A percentile compares a stretch with the other conserved stretches of the same genome.
phyloP scores from a whole-genome alignment of 768 basidiomycete genomes.

The Heimioporus sp. region DNA sequence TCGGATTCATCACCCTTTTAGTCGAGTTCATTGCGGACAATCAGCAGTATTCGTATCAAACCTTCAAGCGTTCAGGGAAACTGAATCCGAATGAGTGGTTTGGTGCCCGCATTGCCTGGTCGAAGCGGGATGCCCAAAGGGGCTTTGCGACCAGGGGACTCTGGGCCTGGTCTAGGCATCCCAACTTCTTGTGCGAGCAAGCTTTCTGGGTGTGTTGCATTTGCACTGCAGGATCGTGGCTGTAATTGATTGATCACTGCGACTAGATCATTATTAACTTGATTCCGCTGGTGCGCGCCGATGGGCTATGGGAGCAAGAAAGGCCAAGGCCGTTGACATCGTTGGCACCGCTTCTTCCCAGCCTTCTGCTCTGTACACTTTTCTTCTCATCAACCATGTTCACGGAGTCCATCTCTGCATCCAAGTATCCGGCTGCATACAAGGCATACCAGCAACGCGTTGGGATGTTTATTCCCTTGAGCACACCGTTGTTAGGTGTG shows the following conservation, averaged over 20 bases:
- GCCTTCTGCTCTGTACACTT: conserved; percentile 60
- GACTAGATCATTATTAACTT: conserved; percentile 64
- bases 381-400: conserved; percentile 77
- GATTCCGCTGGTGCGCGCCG: conserved; percentile 56
- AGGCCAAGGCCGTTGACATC: conserved; percentile 25
- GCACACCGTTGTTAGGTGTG: conserved; percentile 44
- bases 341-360: conserved; percentile 47
- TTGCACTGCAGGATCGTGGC: background rate
- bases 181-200: conserved; percentile 92
- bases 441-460: conserved; percentile 73
- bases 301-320: conserved; percentile 22
- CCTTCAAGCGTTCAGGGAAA: conserved; percentile 59
- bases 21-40: conserved; percentile 88
- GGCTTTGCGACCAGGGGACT: conserved; percentile 86
- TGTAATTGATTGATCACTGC: conserved; percentile 1
- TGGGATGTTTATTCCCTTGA: conserved; percentile 67
- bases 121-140: conserved; percentile 62
- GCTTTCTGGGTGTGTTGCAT: conserved; percentile 66
- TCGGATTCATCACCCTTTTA: conserved; percentile 58
- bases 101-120: conserved; percentile 65
- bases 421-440: conserved; percentile 75
- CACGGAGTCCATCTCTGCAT: conserved; percentile 75
- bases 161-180: conserved; percentile 87
- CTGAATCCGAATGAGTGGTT: conserved; percentile 51
- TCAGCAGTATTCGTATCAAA: conserved; percentile 85